Base-by-base conservation (phyloP, 2,329 filamentous ascomycete species). In the Colletotrichum spaethianum region DNA sequence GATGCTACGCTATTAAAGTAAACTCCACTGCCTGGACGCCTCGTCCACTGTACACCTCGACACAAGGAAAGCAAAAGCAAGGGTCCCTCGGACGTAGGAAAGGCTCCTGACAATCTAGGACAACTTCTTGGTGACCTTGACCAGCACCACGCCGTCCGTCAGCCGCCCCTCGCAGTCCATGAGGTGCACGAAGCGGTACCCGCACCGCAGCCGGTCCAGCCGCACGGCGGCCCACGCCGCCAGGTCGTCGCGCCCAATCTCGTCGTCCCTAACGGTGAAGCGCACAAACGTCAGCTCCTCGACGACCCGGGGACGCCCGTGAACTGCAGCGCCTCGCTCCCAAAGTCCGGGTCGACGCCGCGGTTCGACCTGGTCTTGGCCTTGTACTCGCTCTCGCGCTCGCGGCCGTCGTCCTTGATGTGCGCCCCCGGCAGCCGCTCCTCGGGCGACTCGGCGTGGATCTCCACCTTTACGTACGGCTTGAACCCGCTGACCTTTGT, bases 141-240 rank as follows among this genome's bases (percentile, higher is more conserved):
- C 90, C 71, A 98, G 82, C 62, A 98, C 78, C 18, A 91, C 86
- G 0, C 94, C 94, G 28, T 90, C 87, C 3, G 89, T 93, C 68
- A 90, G 82, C 38, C 86, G 84, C 0, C 94, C 94, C 73, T 91
- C 87, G 33, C 86, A 85, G 78, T 97, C 92, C 74, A 93, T 86
- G 70, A 98, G 83, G 76, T 92, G 93, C 67, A 98, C 86, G 75
- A 98, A 91, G 14, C 95, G 87, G 76, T 93, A 93, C 0, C 96
- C 96, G 42, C 88, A 84, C 72, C 90, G 90, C 71, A 98, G 81
- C 9, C 95, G 89, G 82, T 98, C 95, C 28, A 98, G 88, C 48
- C 95, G 89, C 76, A 97, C 92, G 78, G 95, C 98, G 1, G 93
- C 91, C 96, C 96, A 98, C 3, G 93, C 94, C 14, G 94, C 92